These are phyloP conservation scores for Daldinia concentrica DNA, from an alignment of 495 filamentous ascomycete species.

Conservation along the genomic window DNA sequence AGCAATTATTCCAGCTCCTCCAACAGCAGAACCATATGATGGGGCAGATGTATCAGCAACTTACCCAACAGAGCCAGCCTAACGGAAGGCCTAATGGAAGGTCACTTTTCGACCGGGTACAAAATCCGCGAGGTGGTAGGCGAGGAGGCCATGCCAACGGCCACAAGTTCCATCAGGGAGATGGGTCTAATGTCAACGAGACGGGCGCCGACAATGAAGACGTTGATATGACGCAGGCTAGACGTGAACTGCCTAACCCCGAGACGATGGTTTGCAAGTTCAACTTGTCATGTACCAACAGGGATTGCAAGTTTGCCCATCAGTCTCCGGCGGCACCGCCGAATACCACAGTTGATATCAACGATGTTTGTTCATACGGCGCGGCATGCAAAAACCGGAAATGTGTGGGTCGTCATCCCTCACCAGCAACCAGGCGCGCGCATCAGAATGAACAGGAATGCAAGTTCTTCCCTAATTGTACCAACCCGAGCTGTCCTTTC, in stretches of 20 bases:
- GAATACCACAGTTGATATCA: conserved; percentile 76
- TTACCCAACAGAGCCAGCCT: conserved; percentile 63
- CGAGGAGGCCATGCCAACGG: conserved; percentile 51
- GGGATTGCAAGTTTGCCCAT: conserved; percentile 91
- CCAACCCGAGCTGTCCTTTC: conserved; percentile 85
- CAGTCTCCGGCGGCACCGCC: conserved; percentile 91
- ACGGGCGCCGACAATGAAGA: conserved; percentile 53
- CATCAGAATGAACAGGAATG: conserved; percentile 88
- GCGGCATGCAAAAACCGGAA: conserved; percentile 95
- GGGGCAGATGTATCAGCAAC: conserved; percentile 67
- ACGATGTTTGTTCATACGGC: conserved; percentile 83
- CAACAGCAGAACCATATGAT: conserved; percentile 93
- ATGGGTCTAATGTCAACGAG: conserved; percentile 40
- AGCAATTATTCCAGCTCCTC: conserved; percentile 83
- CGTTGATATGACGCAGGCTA: conserved; percentile 61
- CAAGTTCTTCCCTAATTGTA: conserved; percentile 94
- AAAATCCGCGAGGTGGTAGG: conserved; percentile 54
- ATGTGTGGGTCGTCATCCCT: conserved; percentile 91
- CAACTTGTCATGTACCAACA: conserved; percentile 85
- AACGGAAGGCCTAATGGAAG: conserved; percentile 58
- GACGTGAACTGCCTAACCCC: conserved; percentile 58
- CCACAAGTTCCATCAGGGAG: conserved; percentile 39
- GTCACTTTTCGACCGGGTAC: conserved; percentile 82
- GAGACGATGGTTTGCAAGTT: conserved; percentile 81
- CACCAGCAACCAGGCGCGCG: conserved; percentile 78